These are phyloP conservation scores for Hypoxylon fragiforme DNA, from an alignment of 495 filamentous ascomycete species.

Conservation along the genomic window DNA sequence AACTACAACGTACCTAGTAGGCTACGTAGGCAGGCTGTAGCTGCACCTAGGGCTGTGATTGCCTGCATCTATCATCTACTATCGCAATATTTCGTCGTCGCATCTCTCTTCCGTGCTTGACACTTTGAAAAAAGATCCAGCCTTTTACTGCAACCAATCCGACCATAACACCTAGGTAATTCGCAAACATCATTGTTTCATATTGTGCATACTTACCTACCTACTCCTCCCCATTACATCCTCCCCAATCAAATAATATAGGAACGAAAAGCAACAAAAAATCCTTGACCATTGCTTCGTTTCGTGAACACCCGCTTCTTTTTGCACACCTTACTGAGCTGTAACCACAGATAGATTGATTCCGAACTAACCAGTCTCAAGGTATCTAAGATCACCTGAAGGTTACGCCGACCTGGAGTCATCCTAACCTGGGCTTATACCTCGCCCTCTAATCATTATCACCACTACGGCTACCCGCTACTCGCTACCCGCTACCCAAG, in stretches of 20 bases:
- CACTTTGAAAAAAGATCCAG: slow-evolving; percentile 14
- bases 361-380: background rate
- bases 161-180: slow-evolving; percentile 18
- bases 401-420: slow-evolving; percentile 8
- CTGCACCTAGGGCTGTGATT: slow-evolving; percentile 25
- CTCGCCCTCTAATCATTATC: background rate
- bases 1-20: too few relatives aligned
- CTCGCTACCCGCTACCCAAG: background rate
- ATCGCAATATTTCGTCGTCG: slow-evolving; percentile 30
- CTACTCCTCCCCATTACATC: background rate
- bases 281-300: background rate
- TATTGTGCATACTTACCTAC: slow-evolving; percentile 2
- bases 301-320: background rate
- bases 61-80: slow-evolving; percentile 10
- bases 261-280: slow-evolving; percentile 8
- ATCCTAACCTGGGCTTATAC: slow-evolving; percentile 3
- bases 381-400: slow-evolving; percentile 11
- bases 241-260: background rate
- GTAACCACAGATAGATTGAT: background rate
- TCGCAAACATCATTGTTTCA: slow-evolving; percentile 30
- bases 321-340: background rate
- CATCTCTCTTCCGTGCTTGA: slow-evolving; percentile 9
- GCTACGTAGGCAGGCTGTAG: slow-evolving; percentile 5
- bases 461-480: background rate
- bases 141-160: slow-evolving; percentile 10